These are phyloP conservation scores for Parachaetomium inaequale DNA, from an alignment of 495 filamentous ascomycete genomes.

Conservation along the genomic window DNA sequence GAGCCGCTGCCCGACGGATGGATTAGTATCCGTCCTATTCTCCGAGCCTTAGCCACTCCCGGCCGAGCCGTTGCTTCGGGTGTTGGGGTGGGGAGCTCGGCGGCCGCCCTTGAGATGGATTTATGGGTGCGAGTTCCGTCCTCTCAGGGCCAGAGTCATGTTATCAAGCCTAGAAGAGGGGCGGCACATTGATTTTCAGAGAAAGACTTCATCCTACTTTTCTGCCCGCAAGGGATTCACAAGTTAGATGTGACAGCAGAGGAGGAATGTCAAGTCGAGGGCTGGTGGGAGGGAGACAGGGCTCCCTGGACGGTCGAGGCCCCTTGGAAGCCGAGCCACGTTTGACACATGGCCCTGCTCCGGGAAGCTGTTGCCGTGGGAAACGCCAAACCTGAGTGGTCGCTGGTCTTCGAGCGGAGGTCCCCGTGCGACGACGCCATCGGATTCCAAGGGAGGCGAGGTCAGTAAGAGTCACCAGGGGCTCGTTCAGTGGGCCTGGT, in stretches of 20 bases:
- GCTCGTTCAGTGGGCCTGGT: neutral
- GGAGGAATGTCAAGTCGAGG: neutral
- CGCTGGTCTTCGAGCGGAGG: neutral
- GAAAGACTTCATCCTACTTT: neutral
- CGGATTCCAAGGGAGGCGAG: neutral
- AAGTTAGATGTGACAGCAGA: neutral
- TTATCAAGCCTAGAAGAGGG: no score
- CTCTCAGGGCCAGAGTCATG: no score
- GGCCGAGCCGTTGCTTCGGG: slow-evolving; percentile 4
- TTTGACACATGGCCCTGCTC: slow-evolving; percentile 15
- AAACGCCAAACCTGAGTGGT: slow-evolving; percentile 6
- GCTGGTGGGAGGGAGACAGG: no score
- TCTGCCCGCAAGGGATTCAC: neutral
- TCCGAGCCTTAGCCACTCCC: neutral
- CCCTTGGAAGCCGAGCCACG: neutral
- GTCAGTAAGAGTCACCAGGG: neutral
- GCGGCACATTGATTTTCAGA: no score
- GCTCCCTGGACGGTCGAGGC: neutral
- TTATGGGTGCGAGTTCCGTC: neutral
- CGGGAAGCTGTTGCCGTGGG: slow-evolving; percentile 14
- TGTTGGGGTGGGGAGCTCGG: neutral
- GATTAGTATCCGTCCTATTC: neutral
- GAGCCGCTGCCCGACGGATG: neutral
- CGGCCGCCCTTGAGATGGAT: neutral
- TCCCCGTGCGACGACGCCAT: neutral